These are phyloP conservation scores for Ceratocystiopsis sp. DNA, from an alignment of 2,329 filamentous ascomycete genomes.

Conservation along the genomic window DNA sequence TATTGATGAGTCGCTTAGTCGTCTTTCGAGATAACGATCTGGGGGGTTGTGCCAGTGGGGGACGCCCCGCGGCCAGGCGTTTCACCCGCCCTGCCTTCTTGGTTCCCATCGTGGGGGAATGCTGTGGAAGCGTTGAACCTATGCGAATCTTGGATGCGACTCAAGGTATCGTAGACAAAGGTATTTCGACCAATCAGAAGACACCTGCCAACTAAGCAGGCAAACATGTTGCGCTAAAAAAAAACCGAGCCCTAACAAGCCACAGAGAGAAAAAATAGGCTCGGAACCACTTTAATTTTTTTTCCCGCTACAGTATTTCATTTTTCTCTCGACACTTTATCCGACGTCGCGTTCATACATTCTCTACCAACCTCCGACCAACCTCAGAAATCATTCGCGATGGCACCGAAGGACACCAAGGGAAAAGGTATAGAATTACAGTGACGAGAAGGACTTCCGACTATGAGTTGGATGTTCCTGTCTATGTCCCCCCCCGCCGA, in stretches of 20 bases:
- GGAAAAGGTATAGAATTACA: slow-evolving; percentile 19
- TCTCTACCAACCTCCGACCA: slow-evolving; percentile 2
- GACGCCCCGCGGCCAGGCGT: slow-evolving; percentile 35
- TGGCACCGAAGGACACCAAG: slow-evolving; percentile 21
- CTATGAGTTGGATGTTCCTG: too few species aligned
- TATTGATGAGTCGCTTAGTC: slow-evolving; percentile 47
- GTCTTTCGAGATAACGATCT: slow-evolving; percentile 47
- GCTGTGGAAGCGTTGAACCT: too few species aligned
- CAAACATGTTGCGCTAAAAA: not conserved
- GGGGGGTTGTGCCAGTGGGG: slow-evolving; percentile 33
- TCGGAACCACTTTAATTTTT: not conserved
- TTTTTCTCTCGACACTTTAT: not conserved
- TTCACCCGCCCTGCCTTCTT: slow-evolving; percentile 26
- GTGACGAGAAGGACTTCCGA: slow-evolving; percentile 1
- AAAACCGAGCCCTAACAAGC: not conserved
- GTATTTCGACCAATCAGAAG: too few species aligned
- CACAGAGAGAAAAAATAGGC: not conserved
- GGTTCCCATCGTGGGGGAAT: slow-evolving; percentile 22
- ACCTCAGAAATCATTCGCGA: slow-evolving; percentile 14
- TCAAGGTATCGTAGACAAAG: too few species aligned
- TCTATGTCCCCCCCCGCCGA: not conserved
- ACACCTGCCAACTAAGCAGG: too few species aligned
- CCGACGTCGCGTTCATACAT: not conserved
- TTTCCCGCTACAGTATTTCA: not conserved
- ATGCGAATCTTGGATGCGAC: too few species aligned